A percentile compares a stretch with the other conserved stretches of the same genome.
phyloP scores from a whole-genome alignment of 306 rosid genomes.

The Astragalus glycyphyllos region DNA sequence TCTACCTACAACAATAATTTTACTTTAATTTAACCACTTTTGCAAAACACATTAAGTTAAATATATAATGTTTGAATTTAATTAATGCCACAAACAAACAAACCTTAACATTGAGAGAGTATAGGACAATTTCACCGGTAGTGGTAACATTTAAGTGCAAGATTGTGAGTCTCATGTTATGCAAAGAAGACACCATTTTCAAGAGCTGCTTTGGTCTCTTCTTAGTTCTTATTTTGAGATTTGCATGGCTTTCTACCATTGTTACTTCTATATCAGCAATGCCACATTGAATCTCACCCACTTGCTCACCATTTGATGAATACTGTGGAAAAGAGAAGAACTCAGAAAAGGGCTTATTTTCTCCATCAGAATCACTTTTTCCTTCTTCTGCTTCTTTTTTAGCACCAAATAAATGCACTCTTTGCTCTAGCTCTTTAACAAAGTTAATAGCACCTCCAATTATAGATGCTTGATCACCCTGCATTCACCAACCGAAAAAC shows the following conservation, averaged over 20 bases:
- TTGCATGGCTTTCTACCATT: conserved; percentile 96
- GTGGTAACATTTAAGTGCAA: conserved; percentile 85
- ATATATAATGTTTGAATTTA: background rate
- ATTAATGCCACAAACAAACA: background rate
- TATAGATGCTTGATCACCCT: conserved; percentile 97
- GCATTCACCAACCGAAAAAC: conserved; percentile 34
- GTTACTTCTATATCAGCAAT: conserved; percentile 90
- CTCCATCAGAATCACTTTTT: background rate
- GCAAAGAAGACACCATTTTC: conserved; percentile 76
- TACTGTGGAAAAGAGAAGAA: conserved; percentile 89
- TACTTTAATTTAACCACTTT: background rate
- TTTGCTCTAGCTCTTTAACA: conserved; percentile 89
- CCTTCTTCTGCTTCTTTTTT: conserved; percentile 43
- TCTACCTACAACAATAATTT: conserved; percentile 64
- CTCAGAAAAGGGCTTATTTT: conserved; percentile 67
- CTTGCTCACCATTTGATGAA: conserved; percentile 53
- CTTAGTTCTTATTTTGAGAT: conserved; percentile 74
- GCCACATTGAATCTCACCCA: conserved; percentile 45
- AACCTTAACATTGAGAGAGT: conserved; percentile 85
- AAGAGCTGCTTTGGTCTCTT: conserved; percentile 74
- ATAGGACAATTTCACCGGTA: conserved; percentile 62
- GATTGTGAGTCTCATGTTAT: conserved; percentile 68
- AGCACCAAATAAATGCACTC: conserved; percentile 67
- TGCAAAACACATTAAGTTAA: background rate
- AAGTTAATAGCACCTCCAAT: conserved; percentile 93